These are phyloP conservation scores for Chamaenerion angustifolium DNA, from an alignment of 345 rosid species.

Conservation along the genomic window DNA sequence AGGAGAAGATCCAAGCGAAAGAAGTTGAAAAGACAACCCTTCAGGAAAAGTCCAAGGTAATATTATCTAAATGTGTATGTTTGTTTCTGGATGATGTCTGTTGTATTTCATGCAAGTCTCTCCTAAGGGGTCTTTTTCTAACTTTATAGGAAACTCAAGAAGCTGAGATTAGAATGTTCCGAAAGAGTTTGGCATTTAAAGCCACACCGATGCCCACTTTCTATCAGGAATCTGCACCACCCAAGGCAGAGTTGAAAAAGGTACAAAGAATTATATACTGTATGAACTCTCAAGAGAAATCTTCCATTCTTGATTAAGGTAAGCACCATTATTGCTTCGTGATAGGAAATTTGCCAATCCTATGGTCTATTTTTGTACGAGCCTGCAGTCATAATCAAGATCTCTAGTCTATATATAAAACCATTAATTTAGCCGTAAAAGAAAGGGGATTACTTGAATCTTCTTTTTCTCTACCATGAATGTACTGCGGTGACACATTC, in stretches of 20 bases:
- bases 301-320: neutral
- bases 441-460: neutral
- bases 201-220: constrained; percentile 98
- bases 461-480: neutral
- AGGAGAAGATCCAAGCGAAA: constrained; percentile 92
- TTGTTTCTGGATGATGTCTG: too few species aligned
- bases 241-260: constrained; percentile 84
- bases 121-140: constrained; percentile 3
- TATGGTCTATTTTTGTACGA: too few species aligned
- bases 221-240: constrained; percentile 91
- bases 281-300: neutral
- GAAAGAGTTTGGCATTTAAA: constrained; percentile 88
- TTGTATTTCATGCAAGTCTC: too few species aligned
- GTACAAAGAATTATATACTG: constrained; percentile 18
- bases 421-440: neutral
- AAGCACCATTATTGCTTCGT: neutral
- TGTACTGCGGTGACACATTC: neutral
- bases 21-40: constrained; percentile 62
- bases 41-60: constrained; percentile 94
- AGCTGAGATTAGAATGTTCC: constrained; percentile 78
- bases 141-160: constrained; percentile 75
- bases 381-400: too few species aligned
- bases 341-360: too few species aligned
- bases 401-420: neutral
- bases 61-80: constrained; percentile 1